Conservation (phyloP, 1,284 basidiomycete species). For the Agroathelia rolfsii region DNA sequence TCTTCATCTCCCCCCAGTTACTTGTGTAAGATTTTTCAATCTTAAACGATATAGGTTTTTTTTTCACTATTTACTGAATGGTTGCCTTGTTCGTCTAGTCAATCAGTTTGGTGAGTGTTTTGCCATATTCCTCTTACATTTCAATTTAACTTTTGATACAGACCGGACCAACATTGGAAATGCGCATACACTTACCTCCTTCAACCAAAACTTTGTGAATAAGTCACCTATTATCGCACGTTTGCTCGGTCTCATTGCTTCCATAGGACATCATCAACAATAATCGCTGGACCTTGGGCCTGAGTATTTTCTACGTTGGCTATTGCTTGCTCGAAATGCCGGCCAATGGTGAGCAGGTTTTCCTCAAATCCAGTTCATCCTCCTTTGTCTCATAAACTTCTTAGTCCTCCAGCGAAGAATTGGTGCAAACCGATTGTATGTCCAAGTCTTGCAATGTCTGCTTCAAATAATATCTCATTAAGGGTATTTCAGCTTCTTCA, state of each 20-base stretch:
- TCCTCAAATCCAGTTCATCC: not conserved
- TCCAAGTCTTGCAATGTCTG: not conserved
- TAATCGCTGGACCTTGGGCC: constrained; percentile 41
- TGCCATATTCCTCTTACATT: constrained; percentile 21
- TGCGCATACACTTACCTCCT: constrained; percentile 37
- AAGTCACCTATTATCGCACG: not conserved
- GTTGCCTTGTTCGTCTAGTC: constrained; percentile 23
- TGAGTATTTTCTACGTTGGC: constrained; percentile 49
- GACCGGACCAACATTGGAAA: constrained; percentile 30
- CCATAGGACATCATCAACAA: constrained; percentile 37
- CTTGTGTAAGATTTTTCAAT: constrained; percentile 31
- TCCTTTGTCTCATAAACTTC: constrained; percentile 1
- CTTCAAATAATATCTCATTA: not conserved
- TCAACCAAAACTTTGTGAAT: constrained; percentile 44
- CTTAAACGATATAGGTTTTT: no score
- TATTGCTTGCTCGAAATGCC: constrained; percentile 51
- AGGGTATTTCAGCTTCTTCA: constrained; percentile 41
- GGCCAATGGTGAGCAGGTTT: constrained; percentile 32
- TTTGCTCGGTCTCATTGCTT: not conserved
- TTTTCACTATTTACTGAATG: not conserved
- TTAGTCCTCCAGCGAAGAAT: constrained; percentile 45
- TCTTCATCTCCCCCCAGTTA: constrained; percentile 20
- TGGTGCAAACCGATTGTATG: constrained; percentile 46
- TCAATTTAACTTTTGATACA: not conserved
- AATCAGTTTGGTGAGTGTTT: constrained; percentile 40